A percentile compares a stretch with the other conserved stretches of the same genome.
phyloP scores from a whole-genome alignment of 257 asterid genomes.

The Knoxia roxburghii region DNA sequence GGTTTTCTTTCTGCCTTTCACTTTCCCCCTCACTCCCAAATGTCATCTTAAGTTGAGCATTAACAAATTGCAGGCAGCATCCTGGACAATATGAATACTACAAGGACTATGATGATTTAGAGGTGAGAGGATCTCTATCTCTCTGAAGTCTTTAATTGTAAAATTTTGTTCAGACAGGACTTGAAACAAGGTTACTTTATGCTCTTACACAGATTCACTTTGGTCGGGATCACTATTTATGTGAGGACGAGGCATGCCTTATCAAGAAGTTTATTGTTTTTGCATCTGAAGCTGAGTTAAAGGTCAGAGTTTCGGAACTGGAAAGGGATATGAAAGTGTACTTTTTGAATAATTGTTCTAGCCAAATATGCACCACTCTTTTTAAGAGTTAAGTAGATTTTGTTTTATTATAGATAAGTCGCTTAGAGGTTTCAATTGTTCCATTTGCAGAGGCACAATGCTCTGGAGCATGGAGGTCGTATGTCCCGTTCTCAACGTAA shows the following conservation, averaged over 20 bases:
- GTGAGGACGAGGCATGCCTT: slow-evolving; percentile 91
- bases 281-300: slow-evolving; percentile 74
- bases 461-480: slow-evolving; percentile 87
- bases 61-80: slow-evolving; percentile 57
- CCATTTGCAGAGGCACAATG: slow-evolving; percentile 73
- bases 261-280: slow-evolving; percentile 80
- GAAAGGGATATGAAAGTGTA: not conserved
- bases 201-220: slow-evolving; percentile 63
- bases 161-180: slow-evolving; percentile 2
- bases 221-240: slow-evolving; percentile 71
- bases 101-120: slow-evolving; percentile 86
- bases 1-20: not conserved
- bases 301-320: slow-evolving; percentile 40
- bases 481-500: slow-evolving; percentile 92
- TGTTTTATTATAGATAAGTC: not conserved
- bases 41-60: not conserved
- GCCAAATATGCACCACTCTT: not conserved
- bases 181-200: slow-evolving; percentile 3
- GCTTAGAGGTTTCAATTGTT: not conserved
- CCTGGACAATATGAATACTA: slow-evolving; percentile 94
- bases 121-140: slow-evolving; percentile 39
- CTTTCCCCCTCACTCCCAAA: no score
- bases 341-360: not conserved
- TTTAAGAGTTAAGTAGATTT: not conserved
- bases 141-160: not conserved